These are phyloP conservation scores for Solanum stenotomum DNA, from an alignment of 257 asterid genomes.

Conservation along the genomic window DNA sequence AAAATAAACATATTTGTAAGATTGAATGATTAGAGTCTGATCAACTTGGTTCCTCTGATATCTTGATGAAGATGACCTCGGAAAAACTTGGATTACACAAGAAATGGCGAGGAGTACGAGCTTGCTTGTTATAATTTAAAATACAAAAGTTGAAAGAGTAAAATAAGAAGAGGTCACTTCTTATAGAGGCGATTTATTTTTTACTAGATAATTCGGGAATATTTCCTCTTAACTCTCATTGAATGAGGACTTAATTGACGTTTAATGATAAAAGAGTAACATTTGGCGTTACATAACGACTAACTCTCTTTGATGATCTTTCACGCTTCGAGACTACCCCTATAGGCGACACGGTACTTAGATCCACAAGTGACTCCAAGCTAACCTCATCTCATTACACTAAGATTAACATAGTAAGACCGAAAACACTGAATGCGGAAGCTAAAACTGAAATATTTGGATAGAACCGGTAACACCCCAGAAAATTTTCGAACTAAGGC, in stretches of 20 bases:
- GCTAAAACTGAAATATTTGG: not conserved
- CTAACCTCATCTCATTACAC: not conserved
- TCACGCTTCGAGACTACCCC: not conserved
- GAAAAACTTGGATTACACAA: not conserved
- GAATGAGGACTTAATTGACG: not conserved
- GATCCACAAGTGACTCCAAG: not conserved
- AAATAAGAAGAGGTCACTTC: not conserved
- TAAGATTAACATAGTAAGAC: not conserved
- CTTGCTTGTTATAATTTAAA: not conserved
- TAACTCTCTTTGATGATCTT: not conserved
- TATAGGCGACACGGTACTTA: not conserved
- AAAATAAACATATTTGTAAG: too few species aligned
- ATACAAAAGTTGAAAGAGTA: not conserved
- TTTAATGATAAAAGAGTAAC: not conserved
- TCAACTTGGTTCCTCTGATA: not conserved
- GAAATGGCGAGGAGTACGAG: not conserved
- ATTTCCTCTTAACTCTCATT: not conserved
- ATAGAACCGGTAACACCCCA: too few species aligned
- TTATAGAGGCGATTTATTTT: not conserved
- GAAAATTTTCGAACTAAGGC: too few species aligned
- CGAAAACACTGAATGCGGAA: not conserved
- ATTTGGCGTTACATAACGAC: not conserved
- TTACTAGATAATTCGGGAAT: not conserved
- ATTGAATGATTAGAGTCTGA: not conserved
- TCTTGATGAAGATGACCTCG: not conserved